These are phyloP conservation scores for Elasticomyces elasticus DNA, from an alignment of 495 filamentous ascomycete genomes.

Conservation along the genomic window DNA sequence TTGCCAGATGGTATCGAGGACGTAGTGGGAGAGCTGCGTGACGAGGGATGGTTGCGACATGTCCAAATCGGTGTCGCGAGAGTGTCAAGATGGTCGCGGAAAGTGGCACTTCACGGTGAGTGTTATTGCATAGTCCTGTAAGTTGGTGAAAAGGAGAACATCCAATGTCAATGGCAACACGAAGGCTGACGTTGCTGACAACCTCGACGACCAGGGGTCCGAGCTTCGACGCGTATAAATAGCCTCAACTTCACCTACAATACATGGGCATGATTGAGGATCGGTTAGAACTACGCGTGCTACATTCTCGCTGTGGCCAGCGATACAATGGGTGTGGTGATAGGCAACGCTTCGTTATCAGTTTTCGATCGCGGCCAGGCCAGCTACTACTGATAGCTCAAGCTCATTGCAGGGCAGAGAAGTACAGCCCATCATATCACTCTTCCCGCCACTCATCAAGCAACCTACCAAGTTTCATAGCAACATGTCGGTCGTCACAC, in stretches of 20 bases:
- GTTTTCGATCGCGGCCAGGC: too few species aligned
- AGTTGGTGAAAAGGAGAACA: not conserved
- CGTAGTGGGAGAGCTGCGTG: slow-evolving; percentile 45
- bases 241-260: not conserved
- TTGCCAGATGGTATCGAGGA: slow-evolving; percentile 81
- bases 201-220: not conserved
- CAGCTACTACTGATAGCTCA: too few species aligned
- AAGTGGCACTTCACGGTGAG: not conserved
- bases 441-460: too few species aligned
- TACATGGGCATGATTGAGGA: too few species aligned
- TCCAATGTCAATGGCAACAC: not conserved
- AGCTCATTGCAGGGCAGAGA: too few species aligned
- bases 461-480: not conserved
- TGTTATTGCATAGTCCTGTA: not conserved
- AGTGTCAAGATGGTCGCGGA: not conserved
- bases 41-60: slow-evolving; percentile 17
- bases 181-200: not conserved
- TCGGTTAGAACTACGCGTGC: too few species aligned
- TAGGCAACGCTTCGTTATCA: too few species aligned
- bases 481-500: slow-evolving; percentile 7
- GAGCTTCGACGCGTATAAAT: not conserved
- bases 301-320: too few species aligned
- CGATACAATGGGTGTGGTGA: too few species aligned
- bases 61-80: not conserved
- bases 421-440: too few species aligned